Percentiles rank a stretch among this genome's conserved stretches.
These are phyloP conservation scores for Trametes punicea DNA, from an alignment of 768 basidiomycete genomes.

Conservation along the genomic window DNA sequence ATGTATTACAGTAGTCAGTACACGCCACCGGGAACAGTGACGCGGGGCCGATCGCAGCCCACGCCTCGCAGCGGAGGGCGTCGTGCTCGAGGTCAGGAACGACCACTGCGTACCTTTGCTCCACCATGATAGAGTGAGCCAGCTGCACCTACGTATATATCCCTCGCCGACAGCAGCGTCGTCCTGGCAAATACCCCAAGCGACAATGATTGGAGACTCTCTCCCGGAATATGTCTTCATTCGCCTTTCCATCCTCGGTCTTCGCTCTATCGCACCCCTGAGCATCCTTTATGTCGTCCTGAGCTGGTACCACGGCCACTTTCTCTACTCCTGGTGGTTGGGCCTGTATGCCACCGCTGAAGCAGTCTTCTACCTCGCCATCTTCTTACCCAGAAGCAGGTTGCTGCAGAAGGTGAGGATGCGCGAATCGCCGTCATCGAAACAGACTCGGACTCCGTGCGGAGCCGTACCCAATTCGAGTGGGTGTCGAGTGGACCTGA, in stretches of 20 bases:
- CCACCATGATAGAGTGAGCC: constrained; percentile 3
- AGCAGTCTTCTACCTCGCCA: constrained; percentile 44
- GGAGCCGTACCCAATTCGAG: no score
- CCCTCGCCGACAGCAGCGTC: not conserved
- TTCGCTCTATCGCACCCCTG: constrained; percentile 49
- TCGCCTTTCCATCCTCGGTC: constrained; percentile 38
- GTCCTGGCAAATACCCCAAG: not conserved
- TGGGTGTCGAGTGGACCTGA: no score
- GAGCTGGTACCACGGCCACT: constrained; percentile 25
- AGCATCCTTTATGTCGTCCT: constrained; percentile 39
- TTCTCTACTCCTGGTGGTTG: constrained; percentile 31
- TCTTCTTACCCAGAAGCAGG: constrained; percentile 47
- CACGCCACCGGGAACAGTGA: not conserved
- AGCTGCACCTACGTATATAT: not conserved
- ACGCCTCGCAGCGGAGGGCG: not conserved
- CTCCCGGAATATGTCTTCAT: constrained; percentile 55
- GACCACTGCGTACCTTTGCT: not conserved
- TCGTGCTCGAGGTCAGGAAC: constrained; percentile 10
- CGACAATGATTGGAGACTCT: constrained; percentile 31
- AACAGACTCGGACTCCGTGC: not conserved
- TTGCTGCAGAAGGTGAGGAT: constrained; percentile 46
- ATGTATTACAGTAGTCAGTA: not conserved
- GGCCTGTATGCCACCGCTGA: constrained; percentile 41
- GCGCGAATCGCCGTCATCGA: not conserved
- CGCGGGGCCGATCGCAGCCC: not conserved